Conservation (phyloP, 2,329 filamentous ascomycete genomes). For the Metarhizium robertsii region DNA sequence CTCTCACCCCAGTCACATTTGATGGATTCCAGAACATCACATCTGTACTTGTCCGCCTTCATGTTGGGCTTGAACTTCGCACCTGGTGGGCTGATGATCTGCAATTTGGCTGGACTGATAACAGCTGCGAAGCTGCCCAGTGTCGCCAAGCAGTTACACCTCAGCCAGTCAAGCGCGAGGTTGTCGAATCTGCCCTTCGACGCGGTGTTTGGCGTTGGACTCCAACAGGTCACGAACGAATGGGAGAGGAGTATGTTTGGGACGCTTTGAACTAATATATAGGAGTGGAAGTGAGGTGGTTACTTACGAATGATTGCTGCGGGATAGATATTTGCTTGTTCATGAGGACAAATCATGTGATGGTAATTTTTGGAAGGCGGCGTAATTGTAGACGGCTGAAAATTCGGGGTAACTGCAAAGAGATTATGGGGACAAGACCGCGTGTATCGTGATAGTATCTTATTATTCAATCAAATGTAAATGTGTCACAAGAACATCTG, state of each 20-base stretch:
- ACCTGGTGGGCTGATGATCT: conserved; percentile 34
- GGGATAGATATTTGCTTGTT: conserved; percentile 19
- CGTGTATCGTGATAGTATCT: conserved; percentile 13
- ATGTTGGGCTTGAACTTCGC: conserved; percentile 26
- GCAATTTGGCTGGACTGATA: conserved; percentile 31
- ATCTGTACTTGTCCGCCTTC: conserved; percentile 28
- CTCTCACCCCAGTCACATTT: conserved; percentile 25
- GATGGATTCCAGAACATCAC: conserved; percentile 29
- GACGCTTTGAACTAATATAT: conserved; percentile 19
- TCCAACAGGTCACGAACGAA: conserved; percentile 19
- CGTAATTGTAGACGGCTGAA: conserved; percentile 20
- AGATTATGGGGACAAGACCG: conserved; percentile 12
- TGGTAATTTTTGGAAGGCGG: conserved; percentile 23
- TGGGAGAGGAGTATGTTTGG: conserved; percentile 23
- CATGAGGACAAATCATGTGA: conserved; percentile 20
- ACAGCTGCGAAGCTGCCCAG: conserved; percentile 26
- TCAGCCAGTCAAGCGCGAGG: conserved; percentile 22
- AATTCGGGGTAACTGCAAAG: conserved; percentile 20
- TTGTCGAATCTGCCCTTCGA: conserved; percentile 19
- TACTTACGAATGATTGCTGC: conserved; percentile 18
- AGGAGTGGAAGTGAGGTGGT: conserved; percentile 8
- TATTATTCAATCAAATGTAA: conserved; percentile 4
- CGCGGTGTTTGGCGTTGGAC: conserved; percentile 26
- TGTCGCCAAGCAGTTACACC: conserved; percentile 21
- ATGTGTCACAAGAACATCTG: neutral